phyloP scores from a whole-genome alignment of 495 filamentous ascomycete species.

The Xeromyces bisporus region DNA sequence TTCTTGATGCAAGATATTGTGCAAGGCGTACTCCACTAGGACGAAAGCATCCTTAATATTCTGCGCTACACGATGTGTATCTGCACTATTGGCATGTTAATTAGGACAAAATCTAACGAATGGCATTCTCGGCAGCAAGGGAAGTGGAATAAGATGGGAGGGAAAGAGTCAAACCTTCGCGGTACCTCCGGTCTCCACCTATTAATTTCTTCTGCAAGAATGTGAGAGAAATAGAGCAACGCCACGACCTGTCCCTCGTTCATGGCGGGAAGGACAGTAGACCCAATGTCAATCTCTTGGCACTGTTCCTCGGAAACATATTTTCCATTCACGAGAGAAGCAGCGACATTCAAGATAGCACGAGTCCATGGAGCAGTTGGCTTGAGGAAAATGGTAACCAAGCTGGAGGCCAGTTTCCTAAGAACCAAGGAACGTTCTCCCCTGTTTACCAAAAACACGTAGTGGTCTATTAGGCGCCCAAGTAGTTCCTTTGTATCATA shows the following conservation, averaged over 20 bases:
- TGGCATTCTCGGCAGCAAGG: neutral
- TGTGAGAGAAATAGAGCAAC: conserved; percentile 54
- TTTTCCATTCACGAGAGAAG: conserved; percentile 38
- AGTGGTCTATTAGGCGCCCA: conserved; percentile 51
- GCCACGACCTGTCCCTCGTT: conserved; percentile 36
- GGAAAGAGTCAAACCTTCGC: conserved; percentile 4
- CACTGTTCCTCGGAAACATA: conserved; percentile 34
- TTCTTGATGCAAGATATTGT: conserved; percentile 16
- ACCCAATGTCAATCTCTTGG: conserved; percentile 29
- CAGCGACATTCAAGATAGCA: conserved; percentile 50
- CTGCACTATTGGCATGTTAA: conserved; percentile 1
- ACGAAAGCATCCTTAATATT: conserved; percentile 24
- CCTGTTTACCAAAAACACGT: conserved; percentile 39
- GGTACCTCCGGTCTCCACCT: conserved; percentile 21
- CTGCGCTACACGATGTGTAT: conserved; percentile 9
- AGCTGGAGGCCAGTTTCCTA: conserved; percentile 67
- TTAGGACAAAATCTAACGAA: neutral
- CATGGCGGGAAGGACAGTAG: conserved; percentile 29
- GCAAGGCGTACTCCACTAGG: conserved; percentile 21
- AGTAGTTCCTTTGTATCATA: conserved; percentile 46
- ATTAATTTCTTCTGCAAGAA: conserved; percentile 59
- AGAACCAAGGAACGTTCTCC: conserved; percentile 48
- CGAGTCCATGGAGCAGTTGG: conserved; percentile 49
- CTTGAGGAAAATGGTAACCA: conserved; percentile 65
- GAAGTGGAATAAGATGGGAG: neutral